Evolutionary conservation across 768 basidiomycete species (phyloP).

Genomic region (Fibroporia radiculosa): DNA sequence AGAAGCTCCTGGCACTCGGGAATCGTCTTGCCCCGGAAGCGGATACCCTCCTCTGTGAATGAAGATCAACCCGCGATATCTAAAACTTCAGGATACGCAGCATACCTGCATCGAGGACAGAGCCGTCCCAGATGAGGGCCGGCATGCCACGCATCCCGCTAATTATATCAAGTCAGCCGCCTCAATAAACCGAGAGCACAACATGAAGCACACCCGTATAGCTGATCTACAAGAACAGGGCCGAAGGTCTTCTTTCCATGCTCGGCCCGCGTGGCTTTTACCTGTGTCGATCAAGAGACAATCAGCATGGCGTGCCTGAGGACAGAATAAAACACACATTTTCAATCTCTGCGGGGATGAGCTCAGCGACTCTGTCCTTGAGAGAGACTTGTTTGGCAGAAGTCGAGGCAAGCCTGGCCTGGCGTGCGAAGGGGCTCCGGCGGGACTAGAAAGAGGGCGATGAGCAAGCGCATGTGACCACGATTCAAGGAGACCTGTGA

Average conservation of each 20-base stretch:
- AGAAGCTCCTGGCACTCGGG: slow-evolving; percentile 82
- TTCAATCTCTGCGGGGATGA: slow-evolving; percentile 84
- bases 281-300: slow-evolving; percentile 37
- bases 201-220: slow-evolving; percentile 60
- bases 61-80: not conserved
- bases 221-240: slow-evolving; percentile 83
- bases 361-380: slow-evolving; percentile 88
- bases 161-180: slow-evolving; percentile 8
- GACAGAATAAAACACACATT: slow-evolving; percentile 35
- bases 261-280: slow-evolving; percentile 73
- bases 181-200: not conserved
- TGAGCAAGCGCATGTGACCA: not conserved
- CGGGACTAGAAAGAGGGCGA: slow-evolving; percentile 35
- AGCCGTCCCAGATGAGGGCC: slow-evolving; percentile 97
- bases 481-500: slow-evolving; percentile 20
- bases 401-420: slow-evolving; percentile 59
- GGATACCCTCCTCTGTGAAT: slow-evolving; percentile 82
- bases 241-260: slow-evolving; percentile 94
- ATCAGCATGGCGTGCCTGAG: slow-evolving; percentile 8
- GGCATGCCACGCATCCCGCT: slow-evolving; percentile 88
- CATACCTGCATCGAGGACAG: slow-evolving; percentile 88
- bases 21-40: slow-evolving; percentile 95
- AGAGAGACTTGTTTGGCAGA: slow-evolving; percentile 63
- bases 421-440: slow-evolving; percentile 37
- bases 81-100: slow-evolving; percentile 3